Percentiles rank a stretch among this genome's conserved stretches.
Conservation (phyloP, 768 basidiomycete genomes). For the Hygrophorus russula region DNA sequence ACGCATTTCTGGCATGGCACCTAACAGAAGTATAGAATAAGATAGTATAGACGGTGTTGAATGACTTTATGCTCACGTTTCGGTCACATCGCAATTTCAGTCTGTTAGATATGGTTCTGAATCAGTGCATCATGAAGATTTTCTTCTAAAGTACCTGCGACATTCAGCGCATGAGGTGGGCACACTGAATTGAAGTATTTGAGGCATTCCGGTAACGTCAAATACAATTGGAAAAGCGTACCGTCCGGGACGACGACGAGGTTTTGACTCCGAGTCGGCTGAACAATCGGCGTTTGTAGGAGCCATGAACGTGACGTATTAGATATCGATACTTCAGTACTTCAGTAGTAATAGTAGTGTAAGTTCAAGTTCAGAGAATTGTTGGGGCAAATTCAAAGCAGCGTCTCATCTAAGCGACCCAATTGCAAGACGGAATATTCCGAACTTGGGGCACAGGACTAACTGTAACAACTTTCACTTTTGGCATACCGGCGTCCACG, state of each 20-base stretch:
- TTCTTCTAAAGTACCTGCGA: conserved; percentile 19
- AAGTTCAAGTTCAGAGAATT: too few species aligned
- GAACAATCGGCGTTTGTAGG: too few species aligned
- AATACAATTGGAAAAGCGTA: conserved; percentile 21
- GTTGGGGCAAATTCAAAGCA: too few species aligned
- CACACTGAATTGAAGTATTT: conserved; percentile 12
- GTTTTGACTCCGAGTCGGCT: conserved; percentile 8
- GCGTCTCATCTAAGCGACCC: too few species aligned
- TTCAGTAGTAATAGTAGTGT: too few species aligned
- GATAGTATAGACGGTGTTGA: not conserved
- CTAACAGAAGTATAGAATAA: conserved; percentile 21
- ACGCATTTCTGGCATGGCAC: conserved; percentile 73
- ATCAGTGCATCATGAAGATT: too few species aligned
- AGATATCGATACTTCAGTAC: too few species aligned
- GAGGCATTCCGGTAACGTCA: conserved; percentile 23
- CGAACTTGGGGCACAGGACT: too few species aligned
- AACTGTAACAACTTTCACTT: too few species aligned
- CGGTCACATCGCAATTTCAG: conserved; percentile 60
- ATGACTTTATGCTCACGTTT: conserved; percentile 27
- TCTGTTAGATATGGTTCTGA: conserved; percentile 13
- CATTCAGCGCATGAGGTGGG: conserved; percentile 44
- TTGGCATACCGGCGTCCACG: too few species aligned
- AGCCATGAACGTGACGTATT: too few species aligned
- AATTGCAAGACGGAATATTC: too few species aligned
- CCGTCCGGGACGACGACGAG: conserved; percentile 36